Conservation (phyloP, 352 stramenopile species). For the Phytophthora niederhauseri region DNA sequence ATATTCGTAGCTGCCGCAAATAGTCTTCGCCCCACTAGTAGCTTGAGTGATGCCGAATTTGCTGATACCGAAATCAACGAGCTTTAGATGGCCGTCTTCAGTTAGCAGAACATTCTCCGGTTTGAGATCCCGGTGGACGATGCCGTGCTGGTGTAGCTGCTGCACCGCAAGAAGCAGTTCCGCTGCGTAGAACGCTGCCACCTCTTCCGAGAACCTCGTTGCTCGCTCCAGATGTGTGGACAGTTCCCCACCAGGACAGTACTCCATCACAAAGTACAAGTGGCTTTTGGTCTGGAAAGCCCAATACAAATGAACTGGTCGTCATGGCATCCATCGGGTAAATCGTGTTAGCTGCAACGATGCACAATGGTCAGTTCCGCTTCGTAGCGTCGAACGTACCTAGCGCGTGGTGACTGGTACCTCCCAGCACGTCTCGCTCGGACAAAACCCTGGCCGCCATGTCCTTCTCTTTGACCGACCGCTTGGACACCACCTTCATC, state of each 20-base stretch:
- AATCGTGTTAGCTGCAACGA: neutral
- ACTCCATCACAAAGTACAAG: conserved; percentile 86
- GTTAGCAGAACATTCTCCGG: conserved; percentile 79
- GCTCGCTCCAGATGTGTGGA: conserved; percentile 58
- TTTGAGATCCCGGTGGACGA: conserved; percentile 87
- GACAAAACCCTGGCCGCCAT: conserved; percentile 67
- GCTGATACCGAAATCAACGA: conserved; percentile 86
- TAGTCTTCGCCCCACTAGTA: conserved; percentile 59
- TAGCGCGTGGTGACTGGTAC: conserved; percentile 69
- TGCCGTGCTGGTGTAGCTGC: conserved; percentile 84
- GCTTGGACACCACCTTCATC: conserved; percentile 83
- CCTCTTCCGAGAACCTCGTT: conserved; percentile 54
- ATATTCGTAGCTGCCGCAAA: conserved; percentile 87
- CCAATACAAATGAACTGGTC: conserved; percentile 73
- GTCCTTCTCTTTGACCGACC: conserved; percentile 53
- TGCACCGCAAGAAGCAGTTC: conserved; percentile 80
- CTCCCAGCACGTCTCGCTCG: conserved; percentile 77
- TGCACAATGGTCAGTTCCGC: neutral
- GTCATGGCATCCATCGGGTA: neutral
- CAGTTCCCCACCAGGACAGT: conserved; percentile 76
- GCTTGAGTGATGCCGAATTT: conserved; percentile 83
- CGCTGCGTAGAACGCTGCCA: conserved; percentile 72
- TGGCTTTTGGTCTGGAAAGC: conserved; percentile 71
- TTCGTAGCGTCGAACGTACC: conserved; percentile 8
- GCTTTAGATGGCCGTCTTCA: conserved; percentile 68